Evolutionary conservation across 192 early-diverging fungal genomes (phyloP), one percentile per base, ranked within the genome.

Genomic region (Chytriomyces sp.): DNA sequence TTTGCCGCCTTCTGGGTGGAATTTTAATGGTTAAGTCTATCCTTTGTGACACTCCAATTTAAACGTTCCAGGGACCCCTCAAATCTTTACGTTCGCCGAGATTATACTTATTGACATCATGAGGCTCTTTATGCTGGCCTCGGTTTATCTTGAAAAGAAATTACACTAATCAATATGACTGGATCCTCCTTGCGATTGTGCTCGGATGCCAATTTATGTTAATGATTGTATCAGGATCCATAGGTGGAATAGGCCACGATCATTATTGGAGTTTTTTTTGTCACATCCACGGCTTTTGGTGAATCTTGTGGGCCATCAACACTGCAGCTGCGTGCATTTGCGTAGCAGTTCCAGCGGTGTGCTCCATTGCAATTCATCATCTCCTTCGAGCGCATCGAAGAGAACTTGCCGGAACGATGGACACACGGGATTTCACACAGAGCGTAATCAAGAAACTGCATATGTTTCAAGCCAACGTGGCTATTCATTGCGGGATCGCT

Each of bases 61-160:
- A 25, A 25, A n/a, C 1, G 17, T 49, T 49, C 22, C 30, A 12
- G 3, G 44, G 44, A 49, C 14, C 3, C 22, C 44, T 49, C 56
- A 58, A 28, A 30, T 58, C 12, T 58, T 58, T 28, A 17, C 30
- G 56, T 58, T 58, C 28, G 56, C 56, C n/a, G 56, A 58, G 28
- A n/a, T 58, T 14, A 26, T 58, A 26, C 30, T 58, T 19, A 58
- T 58, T 28, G 56, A 58, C 4, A 28, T 28, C 5, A 58, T 58
- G 56, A 28, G 22, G 19, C 30, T 58, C 22, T 58, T 58, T 5
- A 58, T 58, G 56, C 56, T 58, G 30, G 22, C 30, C 14, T 26
- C 56, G n/a, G 56, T 58, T 28, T 28, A 58, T n/a, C 56, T 58
- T 28, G 19, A 30, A 28, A 58, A 17, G 30, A 28, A 19, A 30